phyloP scores from a whole-genome alignment of 2,329 filamentous ascomycete species.

The Sclerotinia minor region DNA sequence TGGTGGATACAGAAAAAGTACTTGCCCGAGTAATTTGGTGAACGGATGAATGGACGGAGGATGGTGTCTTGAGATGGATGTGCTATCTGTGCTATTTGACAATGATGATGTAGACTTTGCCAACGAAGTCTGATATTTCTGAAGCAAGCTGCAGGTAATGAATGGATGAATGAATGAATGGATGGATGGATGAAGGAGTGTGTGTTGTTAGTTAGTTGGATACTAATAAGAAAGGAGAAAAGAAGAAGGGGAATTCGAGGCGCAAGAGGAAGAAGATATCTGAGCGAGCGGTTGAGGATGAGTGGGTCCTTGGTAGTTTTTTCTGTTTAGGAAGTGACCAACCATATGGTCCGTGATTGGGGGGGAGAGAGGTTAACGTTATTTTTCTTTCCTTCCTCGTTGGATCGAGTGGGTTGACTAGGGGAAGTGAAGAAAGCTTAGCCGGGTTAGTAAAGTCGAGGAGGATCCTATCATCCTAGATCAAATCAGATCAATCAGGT shows the following conservation, averaged over 20 bases:
- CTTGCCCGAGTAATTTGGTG: slow-evolving; percentile 1
- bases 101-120: slow-evolving; percentile 20
- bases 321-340: neutral
- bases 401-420: slow-evolving; percentile 8
- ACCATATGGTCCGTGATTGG: slow-evolving; percentile 2
- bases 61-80: neutral
- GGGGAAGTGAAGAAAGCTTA: neutral
- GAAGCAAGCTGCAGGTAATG: slow-evolving; percentile 18
- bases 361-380: neutral
- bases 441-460: neutral
- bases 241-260: neutral
- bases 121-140: slow-evolving; percentile 23
- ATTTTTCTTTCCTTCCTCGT: neutral
- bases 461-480: neutral
- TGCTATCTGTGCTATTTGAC: slow-evolving; percentile 10
- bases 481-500: neutral
- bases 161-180: no score
- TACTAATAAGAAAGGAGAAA: neutral
- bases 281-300: slow-evolving; percentile 3
- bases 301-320: neutral
- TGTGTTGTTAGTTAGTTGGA: slow-evolving; percentile 1
- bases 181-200: neutral
- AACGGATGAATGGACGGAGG: no score
- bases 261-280: slow-evolving; percentile 9
- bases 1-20: slow-evolving; percentile 9